Evolutionary conservation across 345 rosid genomes (phyloP), one percentile per base, ranked within the genome.

Genomic region (Excoecaria agallocha): DNA sequence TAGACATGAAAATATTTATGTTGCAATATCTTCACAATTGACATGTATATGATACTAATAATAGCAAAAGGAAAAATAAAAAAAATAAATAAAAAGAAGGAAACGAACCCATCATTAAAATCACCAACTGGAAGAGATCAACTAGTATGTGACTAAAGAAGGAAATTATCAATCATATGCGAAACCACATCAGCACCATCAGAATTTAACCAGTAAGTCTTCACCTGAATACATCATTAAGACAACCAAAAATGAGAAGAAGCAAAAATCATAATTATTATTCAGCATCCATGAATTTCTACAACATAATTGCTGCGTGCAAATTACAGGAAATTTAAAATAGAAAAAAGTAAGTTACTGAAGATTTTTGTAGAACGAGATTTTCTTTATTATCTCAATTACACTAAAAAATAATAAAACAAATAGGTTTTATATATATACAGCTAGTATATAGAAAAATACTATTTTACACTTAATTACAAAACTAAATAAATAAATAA

Each of bases 181-280:
- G 79, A 90, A 38, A 91, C 91, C 73, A 93, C 98, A 82, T 93
- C 97, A 1, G 90, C 90, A 39, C 98, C 98, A 85, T 93, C 93
- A 12, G 97, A 91, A 85, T 93, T 87, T 79, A 93, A 75, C 96
- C 98, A 91, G 83, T 91, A 87, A 79, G 81, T 86, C 86, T 87
- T 91, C 78, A 93, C 98, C 98, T 93, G 89, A 77, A 76, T 60
- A 70, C 75, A 70, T 38, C 45, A 64, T 55, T n/a, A 50, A n/a
- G 66, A 75, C 22, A 37, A 35, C 22, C 8, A 65, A 3, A 41
- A 15, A 52, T 45, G 38, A 63, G 56, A 35, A 64, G 25, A 8
- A 51, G 16, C 13, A 51, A 5, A 30, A 35, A 19, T 30, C 57
- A 52, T 13, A 25, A 58, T 37, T 12, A 69, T 25, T 43, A 51